These are phyloP conservation scores for Colletotrichum higginsianum DNA, from an alignment of 2,329 filamentous ascomycete species.

Conservation along the genomic window DNA sequence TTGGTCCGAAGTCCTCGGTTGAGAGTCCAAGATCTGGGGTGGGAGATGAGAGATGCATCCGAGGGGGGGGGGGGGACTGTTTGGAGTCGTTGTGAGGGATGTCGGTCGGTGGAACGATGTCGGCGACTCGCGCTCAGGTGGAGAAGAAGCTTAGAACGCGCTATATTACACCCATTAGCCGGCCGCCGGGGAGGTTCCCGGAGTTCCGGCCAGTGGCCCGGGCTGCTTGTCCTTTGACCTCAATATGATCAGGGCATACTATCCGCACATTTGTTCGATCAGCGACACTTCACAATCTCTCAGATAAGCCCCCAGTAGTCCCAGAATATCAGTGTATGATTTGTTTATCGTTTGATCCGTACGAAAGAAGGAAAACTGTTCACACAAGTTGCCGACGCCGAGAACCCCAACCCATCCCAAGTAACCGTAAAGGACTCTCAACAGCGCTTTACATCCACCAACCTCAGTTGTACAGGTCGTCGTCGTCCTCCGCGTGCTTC, in stretches of 20 bases:
- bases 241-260: background rate
- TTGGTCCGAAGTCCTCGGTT: background rate
- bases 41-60: slow-evolving; percentile 24
- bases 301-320: too few relatives aligned
- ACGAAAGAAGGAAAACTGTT: too few relatives aligned
- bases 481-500: slow-evolving; percentile 44
- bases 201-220: background rate
- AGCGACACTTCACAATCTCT: background rate
- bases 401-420: too few relatives aligned
- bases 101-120: background rate
- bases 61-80: background rate
- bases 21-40: slow-evolving; percentile 1
- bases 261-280: background rate
- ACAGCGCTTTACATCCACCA: too few relatives aligned
- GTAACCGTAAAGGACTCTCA: too few relatives aligned
- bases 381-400: too few relatives aligned
- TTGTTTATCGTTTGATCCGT: too few relatives aligned
- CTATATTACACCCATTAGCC: too few relatives aligned
- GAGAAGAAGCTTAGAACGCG: background rate
- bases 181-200: too few relatives aligned
- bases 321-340: too few relatives aligned
- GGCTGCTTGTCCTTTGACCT: background rate
- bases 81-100: background rate
- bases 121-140: background rate
- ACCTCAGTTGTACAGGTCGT: slow-evolving; percentile 47